phyloP scores from a whole-genome alignment of 768 basidiomycete species.

The Macrocybe gigantea region DNA sequence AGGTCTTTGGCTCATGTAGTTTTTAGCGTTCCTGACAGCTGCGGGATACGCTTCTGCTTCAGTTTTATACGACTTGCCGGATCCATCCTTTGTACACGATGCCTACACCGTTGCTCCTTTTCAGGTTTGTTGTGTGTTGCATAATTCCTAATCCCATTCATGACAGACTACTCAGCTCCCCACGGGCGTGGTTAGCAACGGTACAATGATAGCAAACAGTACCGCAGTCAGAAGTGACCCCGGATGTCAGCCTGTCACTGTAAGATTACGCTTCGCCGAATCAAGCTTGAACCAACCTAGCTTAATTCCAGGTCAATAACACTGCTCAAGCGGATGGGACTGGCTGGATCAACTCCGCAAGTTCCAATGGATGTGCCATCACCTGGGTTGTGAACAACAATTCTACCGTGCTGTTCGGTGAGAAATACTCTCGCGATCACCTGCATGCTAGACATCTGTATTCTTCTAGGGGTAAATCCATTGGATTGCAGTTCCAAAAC shows the following conservation, averaged over 20 bases:
- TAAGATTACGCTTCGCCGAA: slow-evolving; percentile 13
- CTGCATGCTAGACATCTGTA: neutral
- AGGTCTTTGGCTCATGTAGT: neutral
- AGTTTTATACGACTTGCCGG: slow-evolving; percentile 37
- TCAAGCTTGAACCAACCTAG: neutral
- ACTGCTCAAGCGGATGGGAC: slow-evolving; percentile 16
- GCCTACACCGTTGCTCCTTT: slow-evolving; percentile 43
- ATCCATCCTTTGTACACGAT: slow-evolving; percentile 39
- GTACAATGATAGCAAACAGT: slow-evolving; percentile 43
- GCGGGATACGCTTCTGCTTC: slow-evolving; percentile 49
- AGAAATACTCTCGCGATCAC: neutral
- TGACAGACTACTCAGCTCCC: slow-evolving; percentile 26
- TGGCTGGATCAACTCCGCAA: slow-evolving; percentile 39
- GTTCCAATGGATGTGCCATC: slow-evolving; percentile 33
- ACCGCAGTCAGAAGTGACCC: slow-evolving; percentile 41
- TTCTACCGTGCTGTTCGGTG: slow-evolving; percentile 38
- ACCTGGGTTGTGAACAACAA: slow-evolving; percentile 34
- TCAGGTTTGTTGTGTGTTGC: slow-evolving; percentile 23
- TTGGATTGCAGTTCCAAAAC: slow-evolving; percentile 18
- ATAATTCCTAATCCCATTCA: neutral
- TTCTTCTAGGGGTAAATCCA: slow-evolving; percentile 21
- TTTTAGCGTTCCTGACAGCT: slow-evolving; percentile 45
- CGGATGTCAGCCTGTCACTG: slow-evolving; percentile 33
- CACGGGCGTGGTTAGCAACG: slow-evolving; percentile 28
- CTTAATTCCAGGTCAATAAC: slow-evolving; percentile 30